Base-by-base conservation (phyloP, 768 basidiomycete species). In the Tubosaeta sp. region DNA sequence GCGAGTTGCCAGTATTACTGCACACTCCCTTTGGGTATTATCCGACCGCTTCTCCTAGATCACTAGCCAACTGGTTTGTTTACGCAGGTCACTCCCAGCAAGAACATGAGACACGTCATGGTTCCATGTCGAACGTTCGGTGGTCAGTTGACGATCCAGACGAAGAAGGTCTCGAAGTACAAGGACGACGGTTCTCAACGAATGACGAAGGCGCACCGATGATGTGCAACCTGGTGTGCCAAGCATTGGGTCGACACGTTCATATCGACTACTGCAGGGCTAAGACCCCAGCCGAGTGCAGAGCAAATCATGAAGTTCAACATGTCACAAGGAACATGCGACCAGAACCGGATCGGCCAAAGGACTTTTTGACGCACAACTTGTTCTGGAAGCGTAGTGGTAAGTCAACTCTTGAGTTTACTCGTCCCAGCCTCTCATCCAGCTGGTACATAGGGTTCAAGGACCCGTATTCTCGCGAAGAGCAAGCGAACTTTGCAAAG, bases 101-200 rank as follows among this genome's bases (percentile, higher is more conserved):
- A 49, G 78, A 81, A 41, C 83, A 84, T 40, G 78, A 80, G 48
- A 84, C 82, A 0, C 66, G 72, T 21, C 82, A 84, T 49, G 83
- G 82, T 12, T 81, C 78, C 9, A 83, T 83, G 81, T 75, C 79
- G 2, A 71, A 68, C 44, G 77, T 76, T 1, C 69, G 69, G 19
- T 84, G 83, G 83, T 63, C 76, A 0, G 57, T 84, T 10, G 78
- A 83, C 41, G 76, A 73, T 3, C 70, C 73, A 2, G 77, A 80
- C n/a, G 78, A 72, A 24, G 61, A 54, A 24, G 65, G 67, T 18
- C 51, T 83, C 5, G 82, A 82, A 51, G 62, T 83, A 9, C 73
- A 74, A 42, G 80, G 81, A 1, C 73, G 75, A 46, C 76, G 72
- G 46, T 83, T 79, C 59, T 77, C 73, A 5, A 59, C 75, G 0